A percentile compares a stretch with the other conserved stretches of the same genome.
phyloP scores from a whole-genome alignment of 805 yeast species.

The Suhomyces emberorum region DNA sequence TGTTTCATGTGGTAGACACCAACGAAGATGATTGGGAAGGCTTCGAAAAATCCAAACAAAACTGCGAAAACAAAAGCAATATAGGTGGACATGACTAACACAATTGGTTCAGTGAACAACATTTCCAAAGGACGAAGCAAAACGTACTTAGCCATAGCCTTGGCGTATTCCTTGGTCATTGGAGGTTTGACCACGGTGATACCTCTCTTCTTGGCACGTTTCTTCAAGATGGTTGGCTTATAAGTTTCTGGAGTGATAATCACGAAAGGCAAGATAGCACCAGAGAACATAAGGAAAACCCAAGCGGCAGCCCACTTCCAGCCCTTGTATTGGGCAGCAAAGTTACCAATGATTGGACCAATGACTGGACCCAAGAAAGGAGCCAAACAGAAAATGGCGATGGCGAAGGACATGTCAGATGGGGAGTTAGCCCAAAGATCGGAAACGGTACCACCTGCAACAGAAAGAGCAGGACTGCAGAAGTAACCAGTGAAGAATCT shows the following conservation, averaged over 20 bases:
- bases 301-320: constrained; percentile 69
- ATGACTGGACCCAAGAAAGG: constrained; percentile 79
- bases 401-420: constrained; percentile 64
- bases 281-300: constrained; percentile 69
- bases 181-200: constrained; percentile 39
- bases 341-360: constrained; percentile 74
- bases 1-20: constrained; percentile 57
- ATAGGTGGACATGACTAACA: constrained; percentile 62
- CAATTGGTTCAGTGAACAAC: constrained; percentile 74
- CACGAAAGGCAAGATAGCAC: constrained; percentile 51
- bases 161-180: constrained; percentile 34
- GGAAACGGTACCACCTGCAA: constrained; percentile 79
- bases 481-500: constrained; percentile 73
- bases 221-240: constrained; percentile 58
- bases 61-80: constrained; percentile 76
- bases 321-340: constrained; percentile 60
- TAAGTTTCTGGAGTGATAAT: constrained; percentile 69
- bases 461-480: constrained; percentile 79
- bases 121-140: constrained; percentile 63
- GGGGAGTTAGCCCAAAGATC: constrained; percentile 64
- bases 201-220: constrained; percentile 61
- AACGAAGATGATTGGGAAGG: constrained; percentile 69
- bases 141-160: constrained; percentile 46
- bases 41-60: constrained; percentile 75
- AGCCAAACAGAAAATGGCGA: constrained; percentile 73